Base-by-base conservation (phyloP, 805 yeast genomes). In the Pichia exigua region DNA sequence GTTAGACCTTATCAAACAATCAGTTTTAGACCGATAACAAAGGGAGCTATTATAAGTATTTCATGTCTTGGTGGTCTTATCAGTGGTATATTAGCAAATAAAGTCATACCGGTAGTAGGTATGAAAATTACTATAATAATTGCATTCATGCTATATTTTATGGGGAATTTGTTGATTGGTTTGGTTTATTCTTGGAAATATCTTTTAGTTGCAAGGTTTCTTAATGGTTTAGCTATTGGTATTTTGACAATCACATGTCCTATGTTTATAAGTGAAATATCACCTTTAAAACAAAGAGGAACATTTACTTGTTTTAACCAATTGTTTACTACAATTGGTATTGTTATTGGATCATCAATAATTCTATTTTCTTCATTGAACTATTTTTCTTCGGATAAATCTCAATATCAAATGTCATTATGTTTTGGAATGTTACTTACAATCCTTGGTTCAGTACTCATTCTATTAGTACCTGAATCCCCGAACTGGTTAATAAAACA, bases 251-350 rank as follows among this genome's bases (percentile, higher is more conserved):
- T 66, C 6, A 62, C 59, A 9, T 65, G 70, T 44, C 72, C 72
- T 2, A 65, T 69, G 70, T 53, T 66, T 12, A 66, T 69, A 44
- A 65, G 72, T 50, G 73, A 69, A 40, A 53, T 69, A 28, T 56
- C 71, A 2, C 72, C 72, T 1, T 46, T 54, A 0, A 54, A 58
- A 21, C 46, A 61, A 3, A 58, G 70, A 21, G 73, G 73, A 1
- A 56, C 59, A 3, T 54, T 66, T 49, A 62, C 68, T 21, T 63
- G 70, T 20, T 53, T 65, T 11, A 62, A 63, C 30, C 73, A 69
- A 52, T 52, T 69, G 40, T 56, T 65, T 49, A 66, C 66, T 8
- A 69, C 73, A 1, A 42, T 65, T 28, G 73, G 73, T 0, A 69
- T 69, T 12, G 50, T 66, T 1, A 17, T 57, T 15, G 73, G 72